Evolutionary conservation across 202 grass and related monocot species (phyloP).

Genomic region (Digitaria exilis): DNA sequence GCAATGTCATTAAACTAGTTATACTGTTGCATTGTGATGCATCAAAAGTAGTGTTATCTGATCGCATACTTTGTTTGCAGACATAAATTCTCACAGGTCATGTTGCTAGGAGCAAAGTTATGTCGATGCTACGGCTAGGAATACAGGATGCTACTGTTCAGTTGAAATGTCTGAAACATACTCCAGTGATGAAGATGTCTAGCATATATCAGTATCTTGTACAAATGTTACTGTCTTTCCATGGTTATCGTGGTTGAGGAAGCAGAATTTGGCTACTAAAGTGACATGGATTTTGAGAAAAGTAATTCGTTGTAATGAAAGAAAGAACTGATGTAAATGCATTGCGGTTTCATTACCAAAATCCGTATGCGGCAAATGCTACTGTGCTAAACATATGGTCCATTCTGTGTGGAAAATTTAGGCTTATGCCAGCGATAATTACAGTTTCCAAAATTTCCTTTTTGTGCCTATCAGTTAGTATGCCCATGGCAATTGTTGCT

Average conservation of each 20-base stretch:
- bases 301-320: conserved; percentile 1
- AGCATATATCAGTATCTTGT: neutral
- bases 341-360: neutral
- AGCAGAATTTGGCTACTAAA: neutral
- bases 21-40: neutral
- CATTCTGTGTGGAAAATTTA: neutral
- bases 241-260: neutral
- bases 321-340: neutral
- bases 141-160: neutral
- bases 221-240: neutral
- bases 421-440: neutral
- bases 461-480: neutral
- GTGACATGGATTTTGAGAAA: neutral
- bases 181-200: neutral
- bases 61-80: conserved; percentile 34
- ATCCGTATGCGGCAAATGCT: neutral
- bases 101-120: neutral
- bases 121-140: neutral
- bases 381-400: neutral
- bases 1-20: neutral
- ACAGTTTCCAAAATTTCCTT: neutral
- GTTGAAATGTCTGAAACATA: neutral
- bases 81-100: neutral
- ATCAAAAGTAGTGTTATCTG: neutral
- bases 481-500: too few relatives aligned